Evolutionary conservation across 768 basidiomycete genomes (phyloP), one percentile per base, ranked within the genome.

Genomic region (Mycena galericulata): DNA sequence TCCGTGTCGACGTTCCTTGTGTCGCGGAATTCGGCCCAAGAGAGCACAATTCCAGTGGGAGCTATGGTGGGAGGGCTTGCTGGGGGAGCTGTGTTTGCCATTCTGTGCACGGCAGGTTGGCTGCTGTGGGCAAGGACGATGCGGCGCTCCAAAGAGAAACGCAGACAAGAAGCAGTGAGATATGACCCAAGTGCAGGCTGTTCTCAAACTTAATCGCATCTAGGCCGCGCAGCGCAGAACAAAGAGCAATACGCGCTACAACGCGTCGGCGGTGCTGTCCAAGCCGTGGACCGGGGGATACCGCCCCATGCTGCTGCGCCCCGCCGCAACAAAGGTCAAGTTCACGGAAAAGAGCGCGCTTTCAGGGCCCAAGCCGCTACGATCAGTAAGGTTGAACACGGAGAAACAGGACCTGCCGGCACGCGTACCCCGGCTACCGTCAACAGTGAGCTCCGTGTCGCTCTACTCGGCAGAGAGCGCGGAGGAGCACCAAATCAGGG

Each of bases 51-150:
- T 9, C 88, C 88, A 10, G 74, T 89, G 12, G 83, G 74, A 14
- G 84, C 86, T 14, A 85, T 90, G 67, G 85, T 79, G 8, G 87
- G 87, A 8, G 88, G 88, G 11, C 77, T 82, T 0, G 79, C 74
- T 3, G 88, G 79, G 0, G 89, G 89, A 24, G 79, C 82, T 32
- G 57, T 82, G 10, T 77, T 90, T 14, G 87, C 86, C 7, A 62
- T 88, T 45, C 22, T 71, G 22, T 46, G 27, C 50, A 51, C 56
- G 2, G 65, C 32, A 36, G 41, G 65, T 40, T 71, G 43, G 55
- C 22, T 66, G 14, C 32, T 62, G 32, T 71, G 65, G 65, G 41
- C 55, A 18, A 57, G 34, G 38, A 29, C 56, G 24, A 40, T n/a
- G 46, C 65, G 55, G 7, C 45, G 32, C 24, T 50, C 51, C 3